Evolutionary conservation across 1,139 yeast species (phyloP).

Genomic region (Scheffersomyces segobiensis): DNA sequence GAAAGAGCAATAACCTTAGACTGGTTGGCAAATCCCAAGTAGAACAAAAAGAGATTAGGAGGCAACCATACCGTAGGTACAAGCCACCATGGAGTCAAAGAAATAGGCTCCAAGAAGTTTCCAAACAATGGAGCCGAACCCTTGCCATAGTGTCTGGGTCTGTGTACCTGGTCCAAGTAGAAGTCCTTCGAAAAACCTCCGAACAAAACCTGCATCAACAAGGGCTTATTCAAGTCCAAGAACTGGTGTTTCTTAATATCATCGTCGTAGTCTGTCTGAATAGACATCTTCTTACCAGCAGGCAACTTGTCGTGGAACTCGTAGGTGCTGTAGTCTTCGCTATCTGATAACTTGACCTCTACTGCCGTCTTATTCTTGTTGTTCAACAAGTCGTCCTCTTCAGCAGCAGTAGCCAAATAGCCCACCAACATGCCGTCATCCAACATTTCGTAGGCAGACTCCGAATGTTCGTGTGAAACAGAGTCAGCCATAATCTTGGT

Average conservation of each 20-base stretch:
- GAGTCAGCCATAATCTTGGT: slow-evolving; percentile 76
- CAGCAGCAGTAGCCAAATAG: slow-evolving; percentile 46
- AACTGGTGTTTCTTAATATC: slow-evolving; percentile 82
- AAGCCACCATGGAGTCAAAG: slow-evolving; percentile 60
- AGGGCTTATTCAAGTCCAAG: slow-evolving; percentile 79
- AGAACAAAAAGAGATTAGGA: slow-evolving; percentile 55
- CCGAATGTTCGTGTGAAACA: slow-evolving; percentile 73
- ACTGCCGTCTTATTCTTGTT: slow-evolving; percentile 44
- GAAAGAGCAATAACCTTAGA: slow-evolving; percentile 37
- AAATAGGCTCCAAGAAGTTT: slow-evolving; percentile 48
- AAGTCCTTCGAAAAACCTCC: slow-evolving; percentile 81
- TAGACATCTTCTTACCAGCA: slow-evolving; percentile 65
- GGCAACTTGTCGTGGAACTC: slow-evolving; percentile 67
- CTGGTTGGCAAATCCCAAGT: slow-evolving; percentile 41
- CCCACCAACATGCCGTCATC: slow-evolving; percentile 66
- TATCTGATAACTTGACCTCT: slow-evolving; percentile 37
- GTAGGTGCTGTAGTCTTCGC: slow-evolving; percentile 24
- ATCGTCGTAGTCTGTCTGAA: slow-evolving; percentile 72
- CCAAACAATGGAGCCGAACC: slow-evolving; percentile 83
- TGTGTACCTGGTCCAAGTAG: slow-evolving; percentile 92
- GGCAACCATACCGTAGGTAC: slow-evolving; percentile 92
- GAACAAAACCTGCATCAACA: slow-evolving; percentile 73
- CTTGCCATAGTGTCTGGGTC: slow-evolving; percentile 82
- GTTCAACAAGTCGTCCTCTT: slow-evolving; percentile 43
- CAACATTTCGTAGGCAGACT: slow-evolving; percentile 83